These are phyloP conservation scores for Fusarium sp. DNA, from an alignment of 2,329 filamentous ascomycete genomes.

Conservation along the genomic window DNA sequence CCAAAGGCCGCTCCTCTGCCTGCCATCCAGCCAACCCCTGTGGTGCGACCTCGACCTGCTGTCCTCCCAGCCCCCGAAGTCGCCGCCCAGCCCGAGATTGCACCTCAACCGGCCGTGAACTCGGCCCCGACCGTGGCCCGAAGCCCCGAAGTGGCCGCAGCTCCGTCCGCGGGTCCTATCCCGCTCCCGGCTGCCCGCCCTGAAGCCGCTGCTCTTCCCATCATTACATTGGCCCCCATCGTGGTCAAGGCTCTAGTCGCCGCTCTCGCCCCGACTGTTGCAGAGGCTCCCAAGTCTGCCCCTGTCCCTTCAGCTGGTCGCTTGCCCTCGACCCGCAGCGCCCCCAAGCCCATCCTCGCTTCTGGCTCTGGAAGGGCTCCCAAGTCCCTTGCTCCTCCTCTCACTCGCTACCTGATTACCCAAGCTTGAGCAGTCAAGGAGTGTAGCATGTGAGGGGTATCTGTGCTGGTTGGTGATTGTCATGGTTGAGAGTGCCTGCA, in stretches of 20 bases:
- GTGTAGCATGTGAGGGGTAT: background rate
- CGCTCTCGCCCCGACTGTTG: slow-evolving; percentile 10
- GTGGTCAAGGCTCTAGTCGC: slow-evolving; percentile 14
- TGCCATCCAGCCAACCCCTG: background rate
- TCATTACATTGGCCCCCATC: slow-evolving; percentile 22
- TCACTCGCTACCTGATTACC: background rate
- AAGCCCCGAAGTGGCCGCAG: slow-evolving; percentile 4
- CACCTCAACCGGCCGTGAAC: background rate
- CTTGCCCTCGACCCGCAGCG: slow-evolving; percentile 10
- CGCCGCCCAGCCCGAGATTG: slow-evolving; percentile 3
- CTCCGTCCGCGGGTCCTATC: slow-evolving; percentile 14
- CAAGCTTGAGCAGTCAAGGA: background rate
- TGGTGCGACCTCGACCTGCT: background rate
- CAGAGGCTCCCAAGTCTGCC: slow-evolving; percentile 9
- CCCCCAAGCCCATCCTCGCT: slow-evolving; percentile 12
- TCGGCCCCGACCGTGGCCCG: slow-evolving; percentile 5
- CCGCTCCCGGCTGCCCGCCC: slow-evolving; percentile 20
- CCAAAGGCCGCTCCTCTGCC: slow-evolving; percentile 9
- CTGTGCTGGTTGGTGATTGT: background rate
- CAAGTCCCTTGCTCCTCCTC: background rate
- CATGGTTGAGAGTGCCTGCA: background rate
- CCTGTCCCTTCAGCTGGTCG: slow-evolving; percentile 3
- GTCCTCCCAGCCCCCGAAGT: slow-evolving; percentile 8
- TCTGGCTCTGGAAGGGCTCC: slow-evolving; percentile 3
- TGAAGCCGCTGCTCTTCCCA: slow-evolving; percentile 18